Percentiles rank a stretch among this genome's conserved stretches.
Evolutionary conservation across 345 rosid species (phyloP).

Genomic region (Euphorbia lathyris): DNA sequence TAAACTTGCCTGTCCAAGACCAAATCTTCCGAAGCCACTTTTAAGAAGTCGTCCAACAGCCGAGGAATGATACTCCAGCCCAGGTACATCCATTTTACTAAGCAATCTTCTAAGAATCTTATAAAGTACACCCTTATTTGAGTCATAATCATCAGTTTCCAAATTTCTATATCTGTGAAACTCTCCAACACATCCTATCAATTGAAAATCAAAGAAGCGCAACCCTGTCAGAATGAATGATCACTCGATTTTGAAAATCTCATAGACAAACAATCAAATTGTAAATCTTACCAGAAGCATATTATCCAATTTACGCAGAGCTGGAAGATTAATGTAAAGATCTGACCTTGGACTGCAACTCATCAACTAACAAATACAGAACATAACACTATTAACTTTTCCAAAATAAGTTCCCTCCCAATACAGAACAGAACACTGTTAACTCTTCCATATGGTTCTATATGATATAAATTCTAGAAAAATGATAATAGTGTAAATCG

Average conservation of each 20-base stretch:
- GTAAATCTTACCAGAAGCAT: conserved; percentile 80
- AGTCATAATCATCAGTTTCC: conserved; percentile 52
- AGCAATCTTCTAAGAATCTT: conserved; percentile 61
- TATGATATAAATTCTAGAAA: too few species aligned
- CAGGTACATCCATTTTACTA: conserved; percentile 60
- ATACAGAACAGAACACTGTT: too few species aligned
- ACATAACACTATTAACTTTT: neutral
- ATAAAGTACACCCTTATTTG: conserved; percentile 61
- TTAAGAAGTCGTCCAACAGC: conserved; percentile 90
- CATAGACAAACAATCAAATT: too few species aligned
- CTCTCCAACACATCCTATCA: too few species aligned
- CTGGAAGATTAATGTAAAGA: conserved; percentile 87
- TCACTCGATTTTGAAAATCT: too few species aligned
- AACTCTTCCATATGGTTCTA: too few species aligned
- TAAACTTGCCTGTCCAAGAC: conserved; percentile 78
- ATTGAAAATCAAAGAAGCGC: too few species aligned
- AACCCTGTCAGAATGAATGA: too few species aligned
- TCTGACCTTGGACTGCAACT: conserved; percentile 87
- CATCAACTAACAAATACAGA: conserved; percentile 60
- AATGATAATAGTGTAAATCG: too few species aligned
- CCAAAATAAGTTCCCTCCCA: neutral
- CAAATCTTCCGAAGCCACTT: conserved; percentile 96
- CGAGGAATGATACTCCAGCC: conserved; percentile 92
- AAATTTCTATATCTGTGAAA: too few species aligned
- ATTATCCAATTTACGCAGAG: conserved; percentile 84